Evolutionary conservation across 371 early-diverging fungal species (phyloP), one percentile per base, ranked within the genome.

Genomic region (Mortierella sp.): DNA sequence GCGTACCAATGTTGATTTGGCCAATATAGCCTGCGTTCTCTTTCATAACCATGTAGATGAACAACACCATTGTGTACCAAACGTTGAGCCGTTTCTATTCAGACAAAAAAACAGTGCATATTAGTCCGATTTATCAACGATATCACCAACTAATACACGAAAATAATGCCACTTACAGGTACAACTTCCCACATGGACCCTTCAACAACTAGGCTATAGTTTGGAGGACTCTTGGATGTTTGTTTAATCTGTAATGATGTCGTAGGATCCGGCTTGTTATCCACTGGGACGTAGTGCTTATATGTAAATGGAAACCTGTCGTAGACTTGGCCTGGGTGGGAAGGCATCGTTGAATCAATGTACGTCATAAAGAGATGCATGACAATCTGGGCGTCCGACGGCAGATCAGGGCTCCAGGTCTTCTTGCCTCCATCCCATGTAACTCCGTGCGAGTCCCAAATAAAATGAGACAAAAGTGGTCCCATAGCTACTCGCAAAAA

Each of bases 11-110:
- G 56, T 81, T 68, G 34, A 68, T 55, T 51, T 81, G 75, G 3
- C 75, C 81, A 58, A 81, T 64, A 42, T 81, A 81, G 2, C 81
- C 81, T 35, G 75, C 75, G 35, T 56, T 68, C 29, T 81, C 81
- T 28, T 68, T 75, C 81, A 81, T 81, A 42, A 81, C 81, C 68
- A 81, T 67, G 59, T 75, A 75, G 17, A 81, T 61, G 26, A 81
- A 81, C 58, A 81, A n/a, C 42, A 75, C 81, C 45, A 81, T 35
- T 12, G 81, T 75, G 63, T 81, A 81, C 81, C 81, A 81, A 32
- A 81, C 72, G 68, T 81, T 81, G 31, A 81, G 66, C 3, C 81
- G 81, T 75, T 81, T 75, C 80, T 79, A 70, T 28, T n/a, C 7
- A 31, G 53, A 47, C 1, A 6, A 17, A 47, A 42, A 28, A 26